phyloP scores from a whole-genome alignment of 768 basidiomycete genomes.

The Boletus insuetus region DNA sequence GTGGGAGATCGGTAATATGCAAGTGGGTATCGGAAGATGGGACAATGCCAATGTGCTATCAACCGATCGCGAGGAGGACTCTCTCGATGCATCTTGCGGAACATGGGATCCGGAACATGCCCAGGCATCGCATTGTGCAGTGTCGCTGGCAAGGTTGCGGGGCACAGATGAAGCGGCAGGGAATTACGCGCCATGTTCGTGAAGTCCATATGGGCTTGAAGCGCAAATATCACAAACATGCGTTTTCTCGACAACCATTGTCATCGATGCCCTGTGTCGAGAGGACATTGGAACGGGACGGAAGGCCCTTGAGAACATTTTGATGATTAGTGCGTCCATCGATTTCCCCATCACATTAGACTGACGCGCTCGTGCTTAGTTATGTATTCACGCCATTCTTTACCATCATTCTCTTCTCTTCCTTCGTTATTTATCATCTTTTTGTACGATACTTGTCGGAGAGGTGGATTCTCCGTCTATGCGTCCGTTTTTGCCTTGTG shows the following conservation, averaged over 20 bases:
- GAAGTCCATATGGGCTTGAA: slow-evolving; percentile 16
- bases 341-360: background rate
- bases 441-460: slow-evolving; percentile 6
- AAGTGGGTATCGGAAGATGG: background rate
- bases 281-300: background rate
- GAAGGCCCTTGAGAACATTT: background rate
- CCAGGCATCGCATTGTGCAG: background rate
- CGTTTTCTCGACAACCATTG: background rate
- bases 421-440: background rate
- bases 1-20: background rate
- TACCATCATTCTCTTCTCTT: background rate
- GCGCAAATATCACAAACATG: background rate
- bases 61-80: background rate
- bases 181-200: slow-evolving; percentile 10
- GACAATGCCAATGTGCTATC: background rate
- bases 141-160: slow-evolving; percentile 14
- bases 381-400: background rate
- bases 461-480: background rate
- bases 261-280: background rate
- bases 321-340: background rate
- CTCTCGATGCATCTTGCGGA: slow-evolving; percentile 9
- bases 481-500: background rate
- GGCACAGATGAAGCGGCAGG: background rate
- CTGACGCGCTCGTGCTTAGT: background rate
- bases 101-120: slow-evolving; percentile 11